Evolutionary conservation across 2,329 filamentous ascomycete genomes (phyloP).

Genomic region (Gnomoniopsis sp.): DNA sequence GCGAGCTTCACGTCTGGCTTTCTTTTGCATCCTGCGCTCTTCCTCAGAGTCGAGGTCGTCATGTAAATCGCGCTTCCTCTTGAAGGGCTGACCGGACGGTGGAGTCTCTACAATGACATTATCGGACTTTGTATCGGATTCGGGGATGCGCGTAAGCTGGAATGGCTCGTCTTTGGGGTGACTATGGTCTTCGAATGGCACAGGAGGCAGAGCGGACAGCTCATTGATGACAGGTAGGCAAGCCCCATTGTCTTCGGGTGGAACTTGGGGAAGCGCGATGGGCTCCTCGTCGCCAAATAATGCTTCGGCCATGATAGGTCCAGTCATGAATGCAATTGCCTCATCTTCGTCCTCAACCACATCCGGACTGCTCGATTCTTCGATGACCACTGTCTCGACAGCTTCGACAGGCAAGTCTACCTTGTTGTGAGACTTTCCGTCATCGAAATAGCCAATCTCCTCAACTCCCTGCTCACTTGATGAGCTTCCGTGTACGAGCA

Average conservation of each 20-base stretch:
- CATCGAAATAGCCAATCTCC: background rate
- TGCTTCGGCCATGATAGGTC: background rate
- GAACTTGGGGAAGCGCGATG: background rate
- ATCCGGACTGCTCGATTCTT: background rate
- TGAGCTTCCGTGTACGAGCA: background rate
- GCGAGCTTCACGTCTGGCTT: background rate
- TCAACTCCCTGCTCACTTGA: background rate
- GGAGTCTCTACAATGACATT: background rate
- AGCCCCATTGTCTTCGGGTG: background rate
- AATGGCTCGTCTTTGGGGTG: background rate
- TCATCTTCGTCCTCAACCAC: background rate
- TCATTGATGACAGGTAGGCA: background rate
- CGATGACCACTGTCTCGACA: background rate
- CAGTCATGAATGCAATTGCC: background rate
- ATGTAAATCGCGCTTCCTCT: constrained; percentile 1
- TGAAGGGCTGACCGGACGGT: constrained; percentile 7
- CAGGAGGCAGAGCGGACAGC: background rate
- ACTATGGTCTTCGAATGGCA: background rate
- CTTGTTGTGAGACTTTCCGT: background rate
- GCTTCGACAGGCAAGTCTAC: background rate
- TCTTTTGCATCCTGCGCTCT: background rate
- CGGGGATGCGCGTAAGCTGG: background rate
- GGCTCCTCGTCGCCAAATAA: background rate
- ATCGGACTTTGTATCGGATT: background rate
- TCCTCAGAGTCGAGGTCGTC: background rate